These are phyloP conservation scores for Penicillium bovifimosum DNA, from an alignment of 495 filamentous ascomycete genomes.

Conservation along the genomic window DNA sequence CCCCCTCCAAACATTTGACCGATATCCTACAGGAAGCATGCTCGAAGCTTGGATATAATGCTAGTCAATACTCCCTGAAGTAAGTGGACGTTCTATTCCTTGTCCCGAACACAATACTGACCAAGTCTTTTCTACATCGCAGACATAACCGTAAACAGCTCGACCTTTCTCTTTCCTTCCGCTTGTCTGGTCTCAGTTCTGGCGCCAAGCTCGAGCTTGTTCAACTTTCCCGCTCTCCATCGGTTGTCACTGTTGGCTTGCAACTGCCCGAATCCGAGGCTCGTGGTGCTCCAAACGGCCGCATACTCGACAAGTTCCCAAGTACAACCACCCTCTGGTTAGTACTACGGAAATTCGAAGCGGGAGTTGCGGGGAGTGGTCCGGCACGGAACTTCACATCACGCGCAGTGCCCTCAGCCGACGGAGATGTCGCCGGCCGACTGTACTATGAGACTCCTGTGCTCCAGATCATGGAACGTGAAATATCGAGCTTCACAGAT, in stretches of 20 bases:
- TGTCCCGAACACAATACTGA: constrained; percentile 1
- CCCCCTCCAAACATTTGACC: constrained; percentile 68
- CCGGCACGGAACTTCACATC: constrained; percentile 70
- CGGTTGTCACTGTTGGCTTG: constrained; percentile 77
- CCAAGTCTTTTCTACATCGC: constrained; percentile 11
- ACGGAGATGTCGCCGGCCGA: constrained; percentile 57
- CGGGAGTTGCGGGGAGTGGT: constrained; percentile 49
- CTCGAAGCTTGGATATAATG: constrained; percentile 62
- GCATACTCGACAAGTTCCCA: constrained; percentile 75
- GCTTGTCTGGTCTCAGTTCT: constrained; percentile 77
- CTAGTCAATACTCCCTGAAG: constrained; percentile 79
- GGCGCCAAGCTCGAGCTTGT: constrained; percentile 92
- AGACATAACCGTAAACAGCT: constrained; percentile 78
- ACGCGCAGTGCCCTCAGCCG: constrained; percentile 58
- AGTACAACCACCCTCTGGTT: constrained; percentile 83
- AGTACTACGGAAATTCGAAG: constrained; percentile 82
- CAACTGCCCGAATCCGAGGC: constrained; percentile 68
- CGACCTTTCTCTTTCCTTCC: constrained; percentile 76
- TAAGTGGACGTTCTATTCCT: constrained; percentile 33
- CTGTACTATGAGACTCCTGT: constrained; percentile 82
- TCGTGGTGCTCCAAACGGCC: constrained; percentile 47
- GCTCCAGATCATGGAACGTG: constrained; percentile 73
- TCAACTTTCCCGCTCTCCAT: constrained; percentile 72
- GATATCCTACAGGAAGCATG: constrained; percentile 87
- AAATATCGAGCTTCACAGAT: constrained; percentile 68